These are phyloP conservation scores for Exophiala sp. DNA, from an alignment of 2,329 filamentous ascomycete genomes.

Conservation along the genomic window DNA sequence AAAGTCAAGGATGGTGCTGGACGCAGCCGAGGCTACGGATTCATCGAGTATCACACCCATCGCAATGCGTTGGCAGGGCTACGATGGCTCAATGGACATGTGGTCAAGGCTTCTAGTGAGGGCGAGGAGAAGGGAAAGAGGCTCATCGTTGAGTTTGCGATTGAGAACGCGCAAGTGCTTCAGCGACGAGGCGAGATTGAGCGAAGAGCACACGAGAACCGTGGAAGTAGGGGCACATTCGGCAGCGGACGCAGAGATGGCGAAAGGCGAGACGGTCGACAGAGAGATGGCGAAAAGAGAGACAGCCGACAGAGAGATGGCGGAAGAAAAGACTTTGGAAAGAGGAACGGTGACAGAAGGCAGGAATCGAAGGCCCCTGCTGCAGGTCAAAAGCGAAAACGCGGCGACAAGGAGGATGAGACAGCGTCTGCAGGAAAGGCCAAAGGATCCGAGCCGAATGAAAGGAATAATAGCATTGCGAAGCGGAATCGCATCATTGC, in stretches of 20 bases:
- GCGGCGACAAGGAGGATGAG: constrained; percentile 35
- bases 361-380: constrained; percentile 1
- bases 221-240: constrained; percentile 32
- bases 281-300: neutral
- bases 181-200: constrained; percentile 67
- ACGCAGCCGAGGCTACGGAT: constrained; percentile 88
- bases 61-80: constrained; percentile 93
- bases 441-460: constrained; percentile 20
- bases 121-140: constrained; percentile 73
- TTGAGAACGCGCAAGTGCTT: constrained; percentile 97
- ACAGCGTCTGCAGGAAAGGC: constrained; percentile 19
- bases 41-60: constrained; percentile 94
- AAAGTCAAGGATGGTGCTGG: constrained; percentile 80
- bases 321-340: neutral
- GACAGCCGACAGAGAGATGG: neutral
- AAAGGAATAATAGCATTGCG: constrained; percentile 53
- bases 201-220: constrained; percentile 34
- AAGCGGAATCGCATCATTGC: constrained; percentile 75
- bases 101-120: constrained; percentile 42
- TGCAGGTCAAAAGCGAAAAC: constrained; percentile 22
- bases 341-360: constrained; percentile 15
- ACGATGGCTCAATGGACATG: constrained; percentile 83
- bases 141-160: constrained; percentile 92
- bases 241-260: constrained; percentile 33
- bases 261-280: constrained; percentile 15